Conservation (phyloP, 768 basidiomycete genomes). For the Xanthoconium purpureum region DNA sequence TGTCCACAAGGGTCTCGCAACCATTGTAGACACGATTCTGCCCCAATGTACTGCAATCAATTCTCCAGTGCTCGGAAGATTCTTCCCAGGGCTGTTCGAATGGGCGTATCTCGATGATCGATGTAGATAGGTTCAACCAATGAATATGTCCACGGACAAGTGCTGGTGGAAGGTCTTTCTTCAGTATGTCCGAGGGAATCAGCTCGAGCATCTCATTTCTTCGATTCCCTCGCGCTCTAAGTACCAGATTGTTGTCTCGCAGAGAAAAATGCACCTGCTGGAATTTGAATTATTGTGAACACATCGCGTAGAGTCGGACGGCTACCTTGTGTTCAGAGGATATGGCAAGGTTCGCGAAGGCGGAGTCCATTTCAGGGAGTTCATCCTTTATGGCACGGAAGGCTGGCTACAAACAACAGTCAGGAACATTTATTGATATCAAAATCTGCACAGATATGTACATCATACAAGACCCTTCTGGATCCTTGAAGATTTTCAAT, state of each 20-base stretch:
- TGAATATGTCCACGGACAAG: slow-evolving; percentile 14
- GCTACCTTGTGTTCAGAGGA: slow-evolving; percentile 3
- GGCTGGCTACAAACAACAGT: neutral
- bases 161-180: slow-evolving; percentile 17
- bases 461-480: neutral
- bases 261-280: slow-evolving; percentile 17
- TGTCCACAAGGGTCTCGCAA: slow-evolving; percentile 15
- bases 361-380: neutral
- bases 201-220: slow-evolving; percentile 9
- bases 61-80: slow-evolving; percentile 21
- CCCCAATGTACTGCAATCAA: neutral
- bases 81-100: slow-evolving; percentile 14
- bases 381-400: neutral
- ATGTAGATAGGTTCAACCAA: slow-evolving; percentile 21
- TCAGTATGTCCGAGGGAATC: slow-evolving; percentile 14
- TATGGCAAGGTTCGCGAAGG: too few relatives aligned
- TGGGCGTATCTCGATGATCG: slow-evolving; percentile 25
- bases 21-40: neutral
- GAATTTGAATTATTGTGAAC: neutral
- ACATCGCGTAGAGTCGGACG: too few relatives aligned
- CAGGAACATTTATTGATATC: neutral
- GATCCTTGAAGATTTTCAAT: neutral
- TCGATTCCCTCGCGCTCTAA: slow-evolving; percentile 3
- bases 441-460: neutral
- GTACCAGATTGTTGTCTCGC: neutral